phyloP scores from a whole-genome alignment of 2,329 filamentous ascomycete species.

The Colletotrichum lini region DNA sequence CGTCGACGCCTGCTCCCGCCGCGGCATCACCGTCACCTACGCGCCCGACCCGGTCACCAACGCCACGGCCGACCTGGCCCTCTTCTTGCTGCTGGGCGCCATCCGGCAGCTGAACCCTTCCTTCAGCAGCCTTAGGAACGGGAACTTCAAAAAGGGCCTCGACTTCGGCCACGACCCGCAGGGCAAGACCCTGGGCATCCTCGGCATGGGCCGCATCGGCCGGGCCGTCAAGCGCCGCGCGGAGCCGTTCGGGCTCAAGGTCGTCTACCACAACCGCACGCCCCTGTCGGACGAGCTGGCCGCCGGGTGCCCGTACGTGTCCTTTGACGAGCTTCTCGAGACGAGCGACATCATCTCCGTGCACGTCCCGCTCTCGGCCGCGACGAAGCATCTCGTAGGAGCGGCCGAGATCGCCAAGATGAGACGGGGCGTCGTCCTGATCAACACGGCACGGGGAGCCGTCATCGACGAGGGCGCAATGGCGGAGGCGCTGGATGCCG shows the following conservation, averaged over 20 bases:
- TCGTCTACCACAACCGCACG: conserved; percentile 66
- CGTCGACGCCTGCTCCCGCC: conserved; percentile 44
- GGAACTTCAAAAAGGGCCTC: conserved; percentile 46
- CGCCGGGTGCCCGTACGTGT: conserved; percentile 56
- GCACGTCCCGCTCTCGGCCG: conserved; percentile 65
- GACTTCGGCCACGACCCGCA: conserved; percentile 54
- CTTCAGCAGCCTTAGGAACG: conserved; percentile 43
- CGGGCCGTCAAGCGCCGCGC: conserved; percentile 56
- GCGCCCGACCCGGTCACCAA: conserved; percentile 57
- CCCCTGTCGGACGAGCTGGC: conserved; percentile 45
- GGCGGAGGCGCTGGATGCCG: conserved; percentile 65
- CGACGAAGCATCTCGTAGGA: conserved; percentile 67
- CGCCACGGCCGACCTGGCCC: conserved; percentile 52
- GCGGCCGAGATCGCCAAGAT: conserved; percentile 64
- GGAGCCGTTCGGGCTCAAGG: conserved; percentile 64
- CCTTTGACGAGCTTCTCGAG: conserved; percentile 67
- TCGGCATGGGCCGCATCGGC: conserved; percentile 57
- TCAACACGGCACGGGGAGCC: conserved; percentile 71
- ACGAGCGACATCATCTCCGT: conserved; percentile 69
- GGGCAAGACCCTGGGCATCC: conserved; percentile 53
- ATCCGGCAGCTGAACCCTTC: conserved; percentile 50
- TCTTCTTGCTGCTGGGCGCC: conserved; percentile 50
- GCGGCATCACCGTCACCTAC: conserved; percentile 46
- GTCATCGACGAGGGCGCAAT: conserved; percentile 70
- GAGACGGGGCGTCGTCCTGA: conserved; percentile 69